These are phyloP conservation scores for Cylindrotheca closterium DNA, from an alignment of 108 stramenopile genomes.

Conservation along the genomic window DNA sequence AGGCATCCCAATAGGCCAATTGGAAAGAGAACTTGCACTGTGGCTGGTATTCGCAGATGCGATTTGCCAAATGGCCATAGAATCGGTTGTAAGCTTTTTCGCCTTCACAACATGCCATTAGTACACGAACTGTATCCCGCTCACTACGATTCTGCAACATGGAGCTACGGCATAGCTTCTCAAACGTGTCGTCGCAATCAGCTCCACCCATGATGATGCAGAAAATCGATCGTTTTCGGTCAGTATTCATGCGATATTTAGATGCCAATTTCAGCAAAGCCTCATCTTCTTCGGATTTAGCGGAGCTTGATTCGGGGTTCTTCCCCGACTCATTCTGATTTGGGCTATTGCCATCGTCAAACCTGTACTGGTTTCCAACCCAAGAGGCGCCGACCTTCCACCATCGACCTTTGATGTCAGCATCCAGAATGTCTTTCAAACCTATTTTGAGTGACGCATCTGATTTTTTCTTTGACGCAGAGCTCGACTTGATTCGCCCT, in stretches of 20 bases:
- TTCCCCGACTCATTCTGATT: constrained; percentile 7
- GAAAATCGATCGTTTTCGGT: constrained; percentile 88
- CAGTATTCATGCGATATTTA: constrained; percentile 94
- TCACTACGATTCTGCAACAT: constrained; percentile 85
- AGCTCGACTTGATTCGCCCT: constrained; percentile 75
- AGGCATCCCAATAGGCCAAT: constrained; percentile 92
- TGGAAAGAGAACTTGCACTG: constrained; percentile 92
- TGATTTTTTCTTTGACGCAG: constrained; percentile 37
- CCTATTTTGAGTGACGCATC: constrained; percentile 75
- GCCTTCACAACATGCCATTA: constrained; percentile 91
- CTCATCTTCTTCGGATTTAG: constrained; percentile 35
- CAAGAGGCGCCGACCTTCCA: constrained; percentile 94
- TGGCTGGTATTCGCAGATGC: constrained; percentile 88
- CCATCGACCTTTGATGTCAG: constrained; percentile 89
- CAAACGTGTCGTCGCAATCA: constrained; percentile 94
- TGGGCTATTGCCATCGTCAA: constrained; percentile 28
- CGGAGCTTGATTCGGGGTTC: background rate
- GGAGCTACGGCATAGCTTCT: constrained; percentile 81
- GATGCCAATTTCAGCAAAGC: constrained; percentile 75
- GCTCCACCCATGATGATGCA: constrained; percentile 91
- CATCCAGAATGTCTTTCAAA: constrained; percentile 77
- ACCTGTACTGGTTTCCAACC: constrained; percentile 82
- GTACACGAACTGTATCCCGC: constrained; percentile 90
- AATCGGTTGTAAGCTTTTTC: constrained; percentile 92
- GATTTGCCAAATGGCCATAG: constrained; percentile 87